These are phyloP conservation scores for Nakaseomyces sp. DNA, from an alignment of 1,139 yeast genomes.

Conservation along the genomic window DNA sequence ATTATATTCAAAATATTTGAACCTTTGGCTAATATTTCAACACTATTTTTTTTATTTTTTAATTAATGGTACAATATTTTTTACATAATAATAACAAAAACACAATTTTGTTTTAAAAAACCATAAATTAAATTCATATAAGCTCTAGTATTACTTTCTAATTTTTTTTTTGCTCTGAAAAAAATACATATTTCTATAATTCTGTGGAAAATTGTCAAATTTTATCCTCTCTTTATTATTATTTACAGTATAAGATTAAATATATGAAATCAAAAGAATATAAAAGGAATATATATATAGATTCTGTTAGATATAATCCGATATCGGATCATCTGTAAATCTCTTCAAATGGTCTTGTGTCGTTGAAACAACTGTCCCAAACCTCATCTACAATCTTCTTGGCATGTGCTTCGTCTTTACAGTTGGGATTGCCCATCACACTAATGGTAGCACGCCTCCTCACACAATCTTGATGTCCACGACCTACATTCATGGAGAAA, in stretches of 20 bases:
- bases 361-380: conserved; percentile 88
- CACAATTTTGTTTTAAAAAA: too few species aligned
- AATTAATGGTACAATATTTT: too few species aligned
- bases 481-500: conserved; percentile 32
- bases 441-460: conserved; percentile 79
- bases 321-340: conserved; percentile 40
- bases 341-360: conserved; percentile 91
- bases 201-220: too few species aligned
- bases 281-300: background rate
- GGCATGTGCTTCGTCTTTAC: conserved; percentile 66
- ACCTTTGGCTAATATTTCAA: too few species aligned
- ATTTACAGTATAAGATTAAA: background rate
- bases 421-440: conserved; percentile 77
- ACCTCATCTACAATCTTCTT: conserved; percentile 73
- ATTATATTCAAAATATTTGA: too few species aligned
- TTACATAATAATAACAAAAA: too few species aligned
- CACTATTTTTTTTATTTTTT: too few species aligned
- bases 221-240: too few species aligned
- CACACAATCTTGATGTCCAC: conserved; percentile 87
- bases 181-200: too few species aligned
- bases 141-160: too few species aligned
- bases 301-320: background rate
- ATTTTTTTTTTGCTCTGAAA: too few species aligned
- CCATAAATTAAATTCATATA: too few species aligned
- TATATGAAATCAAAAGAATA: background rate